Conservation (phyloP, 768 basidiomycete genomes). For the Mycena leptocephala region DNA sequence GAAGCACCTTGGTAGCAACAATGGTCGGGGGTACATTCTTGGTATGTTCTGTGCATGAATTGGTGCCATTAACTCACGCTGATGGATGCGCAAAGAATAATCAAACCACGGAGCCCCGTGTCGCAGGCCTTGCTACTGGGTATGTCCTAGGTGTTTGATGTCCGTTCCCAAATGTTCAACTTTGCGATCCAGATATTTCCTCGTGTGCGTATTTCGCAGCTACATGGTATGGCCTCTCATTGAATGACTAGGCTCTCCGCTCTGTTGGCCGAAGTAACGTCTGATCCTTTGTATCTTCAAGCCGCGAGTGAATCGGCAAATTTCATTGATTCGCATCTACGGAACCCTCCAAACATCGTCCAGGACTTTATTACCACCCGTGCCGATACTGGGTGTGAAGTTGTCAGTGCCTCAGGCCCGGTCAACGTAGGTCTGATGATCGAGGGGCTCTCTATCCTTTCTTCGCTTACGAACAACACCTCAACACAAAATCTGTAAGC, state of each 20-base stretch:
- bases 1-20: neutral
- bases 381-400: neutral
- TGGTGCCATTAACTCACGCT: neutral
- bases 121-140: conserved; percentile 2
- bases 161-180: neutral
- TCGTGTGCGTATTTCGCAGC: neutral
- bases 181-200: neutral
- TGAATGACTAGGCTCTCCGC: conserved; percentile 6
- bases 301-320: conserved; percentile 15
- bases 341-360: neutral
- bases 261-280: conserved; percentile 8
- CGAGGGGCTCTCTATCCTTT: conserved; percentile 12
- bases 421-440: conserved; percentile 1
- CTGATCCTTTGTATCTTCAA: conserved; percentile 14
- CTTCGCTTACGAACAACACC: neutral
- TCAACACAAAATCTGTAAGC: conserved; percentile 11
- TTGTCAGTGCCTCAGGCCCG: neutral
- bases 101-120: neutral
- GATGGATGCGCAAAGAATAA: neutral
- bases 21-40: neutral
- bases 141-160: neutral
- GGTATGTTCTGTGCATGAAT: neutral
- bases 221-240: neutral
- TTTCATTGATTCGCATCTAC: conserved; percentile 16
- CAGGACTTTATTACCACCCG: conserved; percentile 5